Conservation (phyloP, 106 monocot species). For the Apostasia ramifera region DNA sequence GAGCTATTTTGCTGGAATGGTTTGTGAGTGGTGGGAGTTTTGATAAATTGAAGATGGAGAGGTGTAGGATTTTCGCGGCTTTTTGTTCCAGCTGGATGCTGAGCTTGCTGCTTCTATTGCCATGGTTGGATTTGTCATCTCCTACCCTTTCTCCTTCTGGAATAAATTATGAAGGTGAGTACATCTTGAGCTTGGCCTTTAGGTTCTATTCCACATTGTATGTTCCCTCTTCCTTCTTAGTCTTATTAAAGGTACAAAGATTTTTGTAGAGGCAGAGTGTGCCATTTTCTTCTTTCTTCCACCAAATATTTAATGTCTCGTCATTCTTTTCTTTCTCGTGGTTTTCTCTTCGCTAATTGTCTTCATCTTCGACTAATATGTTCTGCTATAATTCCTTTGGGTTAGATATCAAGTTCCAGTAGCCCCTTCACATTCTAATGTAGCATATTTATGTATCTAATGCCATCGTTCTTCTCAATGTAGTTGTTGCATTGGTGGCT, state of each 20-base stretch:
- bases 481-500: conserved; percentile 87
- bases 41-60: conserved; percentile 15
- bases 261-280: neutral
- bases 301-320: neutral
- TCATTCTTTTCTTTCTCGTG: neutral
- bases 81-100: conserved; percentile 13
- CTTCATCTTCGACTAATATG: too few species aligned
- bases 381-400: neutral
- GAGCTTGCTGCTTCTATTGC: conserved; percentile 23
- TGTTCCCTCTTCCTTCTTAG: neutral
- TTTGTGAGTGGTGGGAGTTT: neutral
- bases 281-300: neutral
- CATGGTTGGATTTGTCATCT: conserved; percentile 18
- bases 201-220: neutral
- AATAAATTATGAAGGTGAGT: conserved; percentile 92
- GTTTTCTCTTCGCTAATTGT: too few species aligned
- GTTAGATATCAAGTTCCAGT: neutral
- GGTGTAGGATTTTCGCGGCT: neutral
- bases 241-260: neutral
- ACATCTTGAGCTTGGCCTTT: neutral
- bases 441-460: neutral
- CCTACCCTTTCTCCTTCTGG: conserved; percentile 89
- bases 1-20: neutral
- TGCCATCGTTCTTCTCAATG: conserved; percentile 4
- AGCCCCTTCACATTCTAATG: too few species aligned